Evolutionary conservation across 306 rosid genomes (phyloP).

Genomic region (Cajanus cajan): DNA sequence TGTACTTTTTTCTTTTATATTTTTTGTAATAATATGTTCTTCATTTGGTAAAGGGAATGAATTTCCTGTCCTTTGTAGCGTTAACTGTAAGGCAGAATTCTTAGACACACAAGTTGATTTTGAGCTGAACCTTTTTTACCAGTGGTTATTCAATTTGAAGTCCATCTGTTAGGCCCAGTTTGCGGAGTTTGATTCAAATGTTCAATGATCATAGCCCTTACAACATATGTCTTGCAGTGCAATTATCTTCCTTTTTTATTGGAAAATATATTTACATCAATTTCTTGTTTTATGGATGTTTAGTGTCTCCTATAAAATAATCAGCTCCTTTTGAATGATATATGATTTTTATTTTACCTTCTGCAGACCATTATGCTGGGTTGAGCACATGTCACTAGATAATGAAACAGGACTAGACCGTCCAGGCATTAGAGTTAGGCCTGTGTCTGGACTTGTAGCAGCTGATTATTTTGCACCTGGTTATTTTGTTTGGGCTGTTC

Average conservation of each 20-base stretch:
- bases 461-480: constrained; percentile 94
- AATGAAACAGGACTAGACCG: constrained; percentile 83
- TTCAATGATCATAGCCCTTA: constrained; percentile 7
- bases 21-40: not conserved
- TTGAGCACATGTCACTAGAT: constrained; percentile 82
- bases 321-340: not conserved
- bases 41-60: not conserved
- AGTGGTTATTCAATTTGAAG: not conserved
- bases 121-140: not conserved
- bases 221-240: not conserved
- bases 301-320: not conserved
- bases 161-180: not conserved
- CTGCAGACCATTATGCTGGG: constrained; percentile 80
- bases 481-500: constrained; percentile 91
- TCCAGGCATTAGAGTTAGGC: constrained; percentile 74
- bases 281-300: constrained; percentile 4
- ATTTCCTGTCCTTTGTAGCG: not conserved
- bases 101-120: not conserved
- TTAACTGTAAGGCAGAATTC: not conserved
- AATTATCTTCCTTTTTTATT: not conserved
- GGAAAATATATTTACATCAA: not conserved
- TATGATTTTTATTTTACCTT: constrained; percentile 20
- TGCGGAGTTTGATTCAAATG: not conserved
- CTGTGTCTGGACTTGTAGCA: constrained; percentile 94
- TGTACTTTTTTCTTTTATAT: not conserved